phyloP scores from a whole-genome alignment of 306 rosid genomes.

The Phaseolus lunatus region DNA sequence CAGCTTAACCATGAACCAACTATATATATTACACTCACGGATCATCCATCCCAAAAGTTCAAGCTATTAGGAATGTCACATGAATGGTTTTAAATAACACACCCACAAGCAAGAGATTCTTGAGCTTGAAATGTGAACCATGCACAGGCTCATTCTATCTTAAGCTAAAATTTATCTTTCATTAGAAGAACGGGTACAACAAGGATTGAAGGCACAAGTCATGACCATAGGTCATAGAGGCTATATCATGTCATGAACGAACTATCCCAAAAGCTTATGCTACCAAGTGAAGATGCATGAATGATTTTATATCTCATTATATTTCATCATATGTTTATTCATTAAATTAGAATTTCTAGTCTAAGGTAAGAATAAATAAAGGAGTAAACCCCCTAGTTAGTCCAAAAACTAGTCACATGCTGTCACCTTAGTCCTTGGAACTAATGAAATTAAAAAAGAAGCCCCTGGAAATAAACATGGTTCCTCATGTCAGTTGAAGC shows the following conservation, averaged over 20 bases:
- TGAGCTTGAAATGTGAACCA: neutral
- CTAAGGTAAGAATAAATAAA: neutral
- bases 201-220: neutral
- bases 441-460: neutral
- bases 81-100: neutral
- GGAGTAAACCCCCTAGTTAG: neutral
- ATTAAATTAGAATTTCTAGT: neutral
- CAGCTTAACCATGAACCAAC: neutral
- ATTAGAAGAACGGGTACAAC: neutral
- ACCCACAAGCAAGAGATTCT: neutral
- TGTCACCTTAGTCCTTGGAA: neutral
- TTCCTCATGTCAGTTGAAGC: neutral
- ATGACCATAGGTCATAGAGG: neutral
- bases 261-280: neutral
- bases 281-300: neutral
- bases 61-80: neutral
- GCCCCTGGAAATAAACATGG: neutral
- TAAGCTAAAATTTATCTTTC: no score
- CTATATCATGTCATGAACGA: neutral
- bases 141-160: neutral
- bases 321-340: neutral
- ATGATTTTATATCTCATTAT: neutral
- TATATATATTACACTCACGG: neutral
- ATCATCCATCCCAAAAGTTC: neutral
- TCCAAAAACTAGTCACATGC: neutral